A percentile compares a stretch with the other conserved stretches of the same genome.
These are phyloP conservation scores for Lachnum nothofagi DNA, from an alignment of 2,329 filamentous ascomycete species.

Conservation along the genomic window DNA sequence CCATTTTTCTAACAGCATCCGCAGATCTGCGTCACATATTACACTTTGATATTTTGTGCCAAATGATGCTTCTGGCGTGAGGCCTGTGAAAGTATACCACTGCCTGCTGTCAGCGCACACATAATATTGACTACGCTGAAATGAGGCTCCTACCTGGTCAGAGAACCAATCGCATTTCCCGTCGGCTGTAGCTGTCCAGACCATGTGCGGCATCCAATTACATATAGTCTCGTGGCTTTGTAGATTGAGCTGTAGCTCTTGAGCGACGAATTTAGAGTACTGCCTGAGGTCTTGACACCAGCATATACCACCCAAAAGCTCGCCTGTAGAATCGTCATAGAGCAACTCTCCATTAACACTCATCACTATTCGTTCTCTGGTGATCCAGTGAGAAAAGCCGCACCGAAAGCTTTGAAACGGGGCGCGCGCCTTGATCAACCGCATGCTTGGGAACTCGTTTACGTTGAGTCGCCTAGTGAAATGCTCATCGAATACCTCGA, in stretches of 20 bases:
- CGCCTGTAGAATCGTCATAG: slow-evolving; percentile 23
- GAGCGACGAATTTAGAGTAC: slow-evolving; percentile 15
- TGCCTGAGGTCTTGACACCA: slow-evolving; percentile 22
- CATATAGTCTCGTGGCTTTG: slow-evolving; percentile 24
- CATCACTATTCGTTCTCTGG: slow-evolving; percentile 12
- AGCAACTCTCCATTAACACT: slow-evolving; percentile 22
- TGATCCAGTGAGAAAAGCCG: slow-evolving; percentile 17
- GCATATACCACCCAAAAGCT: slow-evolving; percentile 23
- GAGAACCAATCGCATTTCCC: slow-evolving; percentile 24
- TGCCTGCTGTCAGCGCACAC: slow-evolving; percentile 2
- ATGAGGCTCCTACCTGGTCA: slow-evolving; percentile 13
- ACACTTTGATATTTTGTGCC: slow-evolving; percentile 10
- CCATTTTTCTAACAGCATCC: slow-evolving; percentile 12
- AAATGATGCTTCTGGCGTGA: slow-evolving; percentile 15
- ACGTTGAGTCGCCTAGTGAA: slow-evolving; percentile 10
- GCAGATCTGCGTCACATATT: slow-evolving; percentile 20
- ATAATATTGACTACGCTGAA: background rate
- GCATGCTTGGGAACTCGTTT: slow-evolving; percentile 16
- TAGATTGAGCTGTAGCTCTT: slow-evolving; percentile 13
- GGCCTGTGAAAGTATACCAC: slow-evolving; percentile 28
- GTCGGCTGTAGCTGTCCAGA: slow-evolving; percentile 20
- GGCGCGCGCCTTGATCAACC: slow-evolving; percentile 6
- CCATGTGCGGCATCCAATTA: slow-evolving; percentile 23
- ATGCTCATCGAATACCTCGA: slow-evolving; percentile 21
- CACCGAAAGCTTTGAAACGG: slow-evolving; percentile 16